These are phyloP conservation scores for Nemania serpens DNA, from an alignment of 2,329 filamentous ascomycete genomes.

Conservation along the genomic window DNA sequence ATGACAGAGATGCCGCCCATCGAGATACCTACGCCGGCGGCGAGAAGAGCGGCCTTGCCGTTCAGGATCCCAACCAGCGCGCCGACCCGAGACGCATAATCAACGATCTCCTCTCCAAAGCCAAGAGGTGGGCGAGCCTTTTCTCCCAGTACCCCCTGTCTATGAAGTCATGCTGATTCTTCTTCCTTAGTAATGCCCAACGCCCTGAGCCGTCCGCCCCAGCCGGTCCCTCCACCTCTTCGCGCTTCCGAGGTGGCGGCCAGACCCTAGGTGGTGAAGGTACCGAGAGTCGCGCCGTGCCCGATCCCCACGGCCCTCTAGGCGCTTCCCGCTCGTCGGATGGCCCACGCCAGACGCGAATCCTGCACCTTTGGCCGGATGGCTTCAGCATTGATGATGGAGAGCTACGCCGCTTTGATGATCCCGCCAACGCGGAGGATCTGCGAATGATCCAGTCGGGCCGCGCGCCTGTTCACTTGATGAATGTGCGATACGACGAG, in stretches of 20 bases:
- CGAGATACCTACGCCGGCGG: constrained; percentile 81
- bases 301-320: constrained; percentile 57
- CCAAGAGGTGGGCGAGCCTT: constrained; percentile 56
- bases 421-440: constrained; percentile 73
- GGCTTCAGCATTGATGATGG: constrained; percentile 88
- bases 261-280: constrained; percentile 81
- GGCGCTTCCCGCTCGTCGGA: constrained; percentile 37
- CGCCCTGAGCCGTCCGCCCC: constrained; percentile 57
- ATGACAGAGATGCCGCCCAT: constrained; percentile 60
- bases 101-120: constrained; percentile 67
- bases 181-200: constrained; percentile 59
- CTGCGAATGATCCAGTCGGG: constrained; percentile 77
- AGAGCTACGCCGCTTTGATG: constrained; percentile 75
- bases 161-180: constrained; percentile 24
- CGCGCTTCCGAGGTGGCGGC: constrained; percentile 70
- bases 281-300: constrained; percentile 68
- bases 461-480: constrained; percentile 75
- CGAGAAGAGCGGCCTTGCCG: constrained; percentile 77
- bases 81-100: constrained; percentile 62
- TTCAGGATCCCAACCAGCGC: constrained; percentile 63
- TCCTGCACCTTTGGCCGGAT: constrained; percentile 80
- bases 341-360: constrained; percentile 64
- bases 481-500: constrained; percentile 76
- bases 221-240: constrained; percentile 54
- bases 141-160: background rate